Percentiles rank a stretch among this genome's conserved stretches.
These are phyloP conservation scores for Aspergillus proliferans DNA, from an alignment of 2,329 filamentous ascomycete species.

Conservation along the genomic window DNA sequence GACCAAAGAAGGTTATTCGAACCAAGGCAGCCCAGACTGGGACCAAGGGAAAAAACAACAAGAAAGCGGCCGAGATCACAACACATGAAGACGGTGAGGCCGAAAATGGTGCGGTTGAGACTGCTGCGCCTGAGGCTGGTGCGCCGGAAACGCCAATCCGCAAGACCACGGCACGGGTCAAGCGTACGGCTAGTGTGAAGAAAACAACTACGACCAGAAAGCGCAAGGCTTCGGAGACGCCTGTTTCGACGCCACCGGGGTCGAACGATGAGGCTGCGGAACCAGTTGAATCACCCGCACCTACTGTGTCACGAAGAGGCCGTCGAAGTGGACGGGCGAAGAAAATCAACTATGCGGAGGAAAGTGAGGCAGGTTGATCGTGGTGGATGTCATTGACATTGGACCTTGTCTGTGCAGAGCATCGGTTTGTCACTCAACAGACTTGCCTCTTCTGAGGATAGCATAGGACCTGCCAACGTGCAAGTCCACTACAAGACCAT, in stretches of 20 bases:
- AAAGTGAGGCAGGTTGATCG: slow-evolving; percentile 12
- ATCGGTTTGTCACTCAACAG: too few relatives aligned
- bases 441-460: too few relatives aligned
- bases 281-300: slow-evolving; percentile 5
- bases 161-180: slow-evolving; percentile 5
- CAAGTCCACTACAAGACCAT: too few relatives aligned
- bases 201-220: slow-evolving; percentile 19
- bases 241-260: slow-evolving; percentile 19
- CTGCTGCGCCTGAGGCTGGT: slow-evolving; percentile 8
- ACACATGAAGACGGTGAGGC: slow-evolving; percentile 3
- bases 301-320: slow-evolving; percentile 3
- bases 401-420: too few relatives aligned
- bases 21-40: slow-evolving; percentile 16
- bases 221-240: slow-evolving; percentile 22
- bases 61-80: slow-evolving; percentile 16
- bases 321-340: slow-evolving; percentile 28
- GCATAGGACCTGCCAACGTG: too few relatives aligned
- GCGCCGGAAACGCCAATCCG: slow-evolving; percentile 13
- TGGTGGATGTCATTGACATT: too few relatives aligned
- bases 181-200: slow-evolving; percentile 10
- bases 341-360: slow-evolving; percentile 31
- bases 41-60: slow-evolving; percentile 10
- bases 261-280: slow-evolving; percentile 17
- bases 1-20: slow-evolving; percentile 60
- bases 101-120: slow-evolving; percentile 3